A percentile compares a stretch with the other conserved stretches of the same genome.
Conservation (phyloP, 768 basidiomycete genomes). For the Hygrophorus pudorinus region DNA sequence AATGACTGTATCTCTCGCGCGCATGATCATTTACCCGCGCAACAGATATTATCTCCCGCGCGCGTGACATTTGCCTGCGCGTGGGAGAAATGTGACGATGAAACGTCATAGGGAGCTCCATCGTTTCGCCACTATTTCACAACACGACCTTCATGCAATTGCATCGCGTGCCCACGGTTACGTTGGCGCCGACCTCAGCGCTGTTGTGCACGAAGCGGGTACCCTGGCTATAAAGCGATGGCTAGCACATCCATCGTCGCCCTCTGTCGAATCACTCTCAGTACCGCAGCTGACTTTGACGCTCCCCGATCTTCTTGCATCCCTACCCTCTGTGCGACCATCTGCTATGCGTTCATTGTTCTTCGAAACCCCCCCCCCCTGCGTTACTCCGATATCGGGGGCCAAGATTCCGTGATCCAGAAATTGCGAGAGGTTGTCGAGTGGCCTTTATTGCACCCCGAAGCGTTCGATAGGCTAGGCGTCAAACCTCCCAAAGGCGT, state of each 20-base stretch:
- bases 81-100: no score
- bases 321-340: slow-evolving; percentile 75
- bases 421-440: slow-evolving; percentile 87
- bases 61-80: no score
- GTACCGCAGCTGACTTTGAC: slow-evolving; percentile 30
- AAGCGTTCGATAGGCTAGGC: slow-evolving; percentile 79
- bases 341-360: slow-evolving; percentile 94
- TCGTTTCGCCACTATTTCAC: slow-evolving; percentile 60
- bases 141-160: slow-evolving; percentile 50
- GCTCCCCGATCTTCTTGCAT: slow-evolving; percentile 52
- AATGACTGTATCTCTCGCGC: no score
- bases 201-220: slow-evolving; percentile 88
- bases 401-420: slow-evolving; percentile 71
- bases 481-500: slow-evolving; percentile 85
- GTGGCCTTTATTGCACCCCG: slow-evolving; percentile 86
- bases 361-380: slow-evolving; percentile 77
- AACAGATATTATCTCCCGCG: no score
- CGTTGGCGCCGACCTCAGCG: slow-evolving; percentile 92
- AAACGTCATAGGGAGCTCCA: no score
- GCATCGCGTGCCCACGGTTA: slow-evolving; percentile 87
- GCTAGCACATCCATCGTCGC: slow-evolving; percentile 25
- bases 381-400: slow-evolving; percentile 83
- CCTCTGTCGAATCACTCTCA: slow-evolving; percentile 8
- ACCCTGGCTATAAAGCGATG: slow-evolving; percentile 85
- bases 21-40: no score